Evolutionary conservation across 176 grass and related monocot species (phyloP).

Genomic region (Carex littledalei): DNA sequence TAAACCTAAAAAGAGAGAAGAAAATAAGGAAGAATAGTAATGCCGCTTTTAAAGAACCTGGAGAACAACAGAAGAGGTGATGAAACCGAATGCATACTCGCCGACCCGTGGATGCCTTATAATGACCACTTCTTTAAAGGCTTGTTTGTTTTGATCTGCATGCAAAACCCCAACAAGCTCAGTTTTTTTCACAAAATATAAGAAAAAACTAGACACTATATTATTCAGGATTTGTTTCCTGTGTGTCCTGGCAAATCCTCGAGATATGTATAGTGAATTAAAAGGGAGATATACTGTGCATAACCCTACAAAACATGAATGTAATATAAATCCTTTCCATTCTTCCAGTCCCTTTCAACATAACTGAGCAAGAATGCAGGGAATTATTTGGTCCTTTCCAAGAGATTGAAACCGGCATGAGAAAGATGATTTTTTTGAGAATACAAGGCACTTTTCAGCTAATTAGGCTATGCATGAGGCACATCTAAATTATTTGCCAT

Average conservation of each 20-base stretch:
- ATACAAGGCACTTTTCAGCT: not conserved
- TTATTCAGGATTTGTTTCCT: not conserved
- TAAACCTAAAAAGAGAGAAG: not conserved
- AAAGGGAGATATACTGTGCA: not conserved
- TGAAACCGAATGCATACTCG: conserved; percentile 98
- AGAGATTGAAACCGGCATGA: not conserved
- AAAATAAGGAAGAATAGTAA: not conserved
- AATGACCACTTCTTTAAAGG: conserved; percentile 97
- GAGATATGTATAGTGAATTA: not conserved
- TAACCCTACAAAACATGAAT: not conserved
- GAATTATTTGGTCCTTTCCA: not conserved
- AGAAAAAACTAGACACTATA: not conserved
- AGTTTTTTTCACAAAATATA: not conserved
- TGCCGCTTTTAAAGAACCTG: conserved; percentile 41
- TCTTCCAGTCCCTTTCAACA: not conserved
- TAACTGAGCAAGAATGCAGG: not conserved
- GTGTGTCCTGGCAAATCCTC: not conserved
- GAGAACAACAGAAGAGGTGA: conserved; percentile 87
- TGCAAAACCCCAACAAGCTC: not conserved
- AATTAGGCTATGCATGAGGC: not conserved
- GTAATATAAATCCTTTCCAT: not conserved
- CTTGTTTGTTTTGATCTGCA: conserved; percentile 96
- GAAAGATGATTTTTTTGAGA: not conserved
- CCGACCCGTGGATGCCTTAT: conserved; percentile 92
- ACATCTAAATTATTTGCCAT: not conserved